Evolutionary conservation across 2,329 filamentous ascomycete species (phyloP).

Genomic region (Aureobasidium sp.): DNA sequence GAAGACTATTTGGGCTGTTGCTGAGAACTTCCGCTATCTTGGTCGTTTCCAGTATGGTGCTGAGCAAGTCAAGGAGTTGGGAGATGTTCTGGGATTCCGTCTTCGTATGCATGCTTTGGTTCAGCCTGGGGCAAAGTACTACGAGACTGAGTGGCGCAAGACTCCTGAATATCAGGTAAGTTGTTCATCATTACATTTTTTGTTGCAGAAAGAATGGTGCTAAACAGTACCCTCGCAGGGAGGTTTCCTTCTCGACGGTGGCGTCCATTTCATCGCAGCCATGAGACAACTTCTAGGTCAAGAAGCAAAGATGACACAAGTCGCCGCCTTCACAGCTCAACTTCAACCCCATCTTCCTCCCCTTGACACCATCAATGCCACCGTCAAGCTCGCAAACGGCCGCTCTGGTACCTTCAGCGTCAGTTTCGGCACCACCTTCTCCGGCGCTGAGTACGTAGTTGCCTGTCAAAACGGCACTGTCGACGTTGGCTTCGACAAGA

Average conservation of each 20-base stretch:
- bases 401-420: constrained; percentile 48
- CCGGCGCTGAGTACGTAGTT: constrained; percentile 47
- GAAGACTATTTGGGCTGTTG: constrained; percentile 47
- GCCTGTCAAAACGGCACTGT: constrained; percentile 51
- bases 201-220: background rate
- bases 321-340: constrained; percentile 49
- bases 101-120: constrained; percentile 39
- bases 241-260: constrained; percentile 67
- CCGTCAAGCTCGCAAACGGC: constrained; percentile 46
- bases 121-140: constrained; percentile 45
- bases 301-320: constrained; percentile 34
- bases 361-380: constrained; percentile 57
- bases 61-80: constrained; percentile 42
- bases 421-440: constrained; percentile 49
- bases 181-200: too few relatives aligned
- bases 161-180: constrained; percentile 52
- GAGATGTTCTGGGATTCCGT: constrained; percentile 47
- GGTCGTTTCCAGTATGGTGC: constrained; percentile 45
- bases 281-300: constrained; percentile 50
- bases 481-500: constrained; percentile 36
- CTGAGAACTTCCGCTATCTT: constrained; percentile 65
- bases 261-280: constrained; percentile 62
- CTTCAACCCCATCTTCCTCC: constrained; percentile 51
- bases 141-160: constrained; percentile 55
- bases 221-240: constrained; percentile 30